Evolutionary conservation across 2,329 filamentous ascomycete species (phyloP), one percentile per base, ranked within the genome.

Genomic region (Claviceps paspali): DNA sequence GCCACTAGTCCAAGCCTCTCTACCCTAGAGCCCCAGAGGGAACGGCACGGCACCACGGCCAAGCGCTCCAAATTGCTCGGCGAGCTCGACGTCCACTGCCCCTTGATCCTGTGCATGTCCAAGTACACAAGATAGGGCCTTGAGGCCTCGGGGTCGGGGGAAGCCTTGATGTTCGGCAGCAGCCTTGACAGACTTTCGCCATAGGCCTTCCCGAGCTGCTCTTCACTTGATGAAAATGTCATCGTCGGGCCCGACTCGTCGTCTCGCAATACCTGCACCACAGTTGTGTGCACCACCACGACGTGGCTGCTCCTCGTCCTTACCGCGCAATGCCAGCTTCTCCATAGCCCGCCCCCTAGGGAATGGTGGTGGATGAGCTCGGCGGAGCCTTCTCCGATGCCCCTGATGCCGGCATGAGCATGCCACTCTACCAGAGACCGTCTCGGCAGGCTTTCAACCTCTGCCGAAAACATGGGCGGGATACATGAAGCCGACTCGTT

Each of bases 371-470:
- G 39, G 9, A 46, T 29, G 32, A 54, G 43, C 40, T 54, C 51
- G 23, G 49, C 49, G 4, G 46, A 49, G 11, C 48, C 40, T 33
- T 55, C 49, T 4, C 45, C 41, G 4, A 62, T 42, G 18, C 45
- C 40, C 8, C 55, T 54, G 6, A 81, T 55, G 0, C 83, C 82
- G 3, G 73, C 52, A 40, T 79, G 71, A 1, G 68, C 78, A 47
- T 83, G 79, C 87, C 88, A 98, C 61, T 98, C 91, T 9, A 95
- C 73, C 27, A 67, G 66, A 21, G 80, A 79, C 12, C 63, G 65
- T 15, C 83, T 72, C 1, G 91, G 91, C 10, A 98, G 65, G 45
- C 77, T 72, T 30, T 78, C 69, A 2, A 95, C 81, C 50, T 91
- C 76, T 1, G 76, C 79, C 0, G 79, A 70, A 51, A 91, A 80